phyloP scores from a whole-genome alignment of 2,329 filamentous ascomycete genomes.

The Pseudopithomyces maydicus region DNA sequence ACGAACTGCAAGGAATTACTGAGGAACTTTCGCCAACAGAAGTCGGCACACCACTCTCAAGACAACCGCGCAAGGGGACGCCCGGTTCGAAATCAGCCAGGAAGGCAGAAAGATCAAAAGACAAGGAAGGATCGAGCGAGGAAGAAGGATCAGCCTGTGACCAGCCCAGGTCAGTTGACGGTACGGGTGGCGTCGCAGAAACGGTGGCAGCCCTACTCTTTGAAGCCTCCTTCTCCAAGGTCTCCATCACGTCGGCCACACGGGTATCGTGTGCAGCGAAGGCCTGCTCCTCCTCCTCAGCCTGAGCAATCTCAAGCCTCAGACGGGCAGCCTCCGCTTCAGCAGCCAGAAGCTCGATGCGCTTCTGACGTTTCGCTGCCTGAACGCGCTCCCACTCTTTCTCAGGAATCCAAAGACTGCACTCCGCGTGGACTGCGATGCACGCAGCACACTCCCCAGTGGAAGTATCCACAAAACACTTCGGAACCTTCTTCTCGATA shows the following conservation, averaged over 20 bases:
- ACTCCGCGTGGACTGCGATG: too few species aligned
- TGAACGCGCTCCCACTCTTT: too few species aligned
- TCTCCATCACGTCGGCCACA: not conserved
- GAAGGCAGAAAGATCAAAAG: not conserved
- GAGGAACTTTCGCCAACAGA: not conserved
- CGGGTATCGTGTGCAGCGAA: not conserved
- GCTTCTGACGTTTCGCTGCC: too few species aligned
- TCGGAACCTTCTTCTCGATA: too few species aligned
- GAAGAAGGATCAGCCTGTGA: not conserved
- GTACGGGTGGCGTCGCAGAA: not conserved
- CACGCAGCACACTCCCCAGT: too few species aligned
- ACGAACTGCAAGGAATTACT: not conserved
- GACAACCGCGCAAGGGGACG: not conserved
- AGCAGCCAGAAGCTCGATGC: too few species aligned
- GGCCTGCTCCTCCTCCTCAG: not conserved
- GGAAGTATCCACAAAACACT: too few species aligned
- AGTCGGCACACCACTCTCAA: not conserved
- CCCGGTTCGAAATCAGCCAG: not conserved
- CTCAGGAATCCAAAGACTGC: too few species aligned
- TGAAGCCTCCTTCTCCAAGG: too few species aligned
- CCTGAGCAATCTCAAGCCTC: too few species aligned
- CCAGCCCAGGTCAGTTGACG: not conserved
- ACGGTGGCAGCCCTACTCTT: too few species aligned
- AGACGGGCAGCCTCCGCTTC: too few species aligned
- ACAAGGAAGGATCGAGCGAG: not conserved